Evolutionary conservation across 1,284 basidiomycete species (phyloP).

Genomic region (Ganoderma lucidum): DNA sequence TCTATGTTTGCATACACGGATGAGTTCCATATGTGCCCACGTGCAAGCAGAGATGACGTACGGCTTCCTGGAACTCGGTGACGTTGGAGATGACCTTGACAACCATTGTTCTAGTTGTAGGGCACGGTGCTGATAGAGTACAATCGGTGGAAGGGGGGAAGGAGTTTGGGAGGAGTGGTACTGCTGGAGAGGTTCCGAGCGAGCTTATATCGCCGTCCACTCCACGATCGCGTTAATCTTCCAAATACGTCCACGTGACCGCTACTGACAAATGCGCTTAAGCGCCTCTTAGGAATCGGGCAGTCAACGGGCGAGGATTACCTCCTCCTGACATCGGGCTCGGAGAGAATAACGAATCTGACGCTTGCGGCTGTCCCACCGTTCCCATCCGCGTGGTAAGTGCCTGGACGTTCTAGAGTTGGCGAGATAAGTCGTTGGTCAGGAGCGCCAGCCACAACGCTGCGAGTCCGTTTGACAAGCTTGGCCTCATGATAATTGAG

Average conservation of each 20-base stretch:
- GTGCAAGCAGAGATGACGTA: constrained; percentile 39
- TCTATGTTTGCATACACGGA: constrained; percentile 49
- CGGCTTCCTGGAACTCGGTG: constrained; percentile 63
- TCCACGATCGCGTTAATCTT: constrained; percentile 26
- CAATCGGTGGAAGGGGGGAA: constrained; percentile 2
- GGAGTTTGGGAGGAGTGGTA: background rate
- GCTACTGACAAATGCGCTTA: constrained; percentile 23
- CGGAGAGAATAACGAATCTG: background rate
- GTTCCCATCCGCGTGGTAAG: background rate
- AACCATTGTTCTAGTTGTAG: constrained; percentile 41
- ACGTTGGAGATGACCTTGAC: constrained; percentile 54
- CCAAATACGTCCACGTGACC: constrained; percentile 27
- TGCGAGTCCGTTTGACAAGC: too few species aligned
- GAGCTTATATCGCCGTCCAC: constrained; percentile 24
- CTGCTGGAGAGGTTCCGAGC: background rate
- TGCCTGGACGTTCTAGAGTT: background rate
- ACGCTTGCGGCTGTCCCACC: background rate
- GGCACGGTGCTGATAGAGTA: constrained; percentile 7
- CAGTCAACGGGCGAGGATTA: constrained; percentile 3
- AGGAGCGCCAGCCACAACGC: background rate
- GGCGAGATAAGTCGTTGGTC: background rate
- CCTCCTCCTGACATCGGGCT: background rate
- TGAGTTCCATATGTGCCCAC: constrained; percentile 6
- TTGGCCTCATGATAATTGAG: too few species aligned
- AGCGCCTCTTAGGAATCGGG: constrained; percentile 13